Evolutionary conservation across 306 rosid species (phyloP), one percentile per base, ranked within the genome.

Genomic region (Oxytropis ochrocephala): DNA sequence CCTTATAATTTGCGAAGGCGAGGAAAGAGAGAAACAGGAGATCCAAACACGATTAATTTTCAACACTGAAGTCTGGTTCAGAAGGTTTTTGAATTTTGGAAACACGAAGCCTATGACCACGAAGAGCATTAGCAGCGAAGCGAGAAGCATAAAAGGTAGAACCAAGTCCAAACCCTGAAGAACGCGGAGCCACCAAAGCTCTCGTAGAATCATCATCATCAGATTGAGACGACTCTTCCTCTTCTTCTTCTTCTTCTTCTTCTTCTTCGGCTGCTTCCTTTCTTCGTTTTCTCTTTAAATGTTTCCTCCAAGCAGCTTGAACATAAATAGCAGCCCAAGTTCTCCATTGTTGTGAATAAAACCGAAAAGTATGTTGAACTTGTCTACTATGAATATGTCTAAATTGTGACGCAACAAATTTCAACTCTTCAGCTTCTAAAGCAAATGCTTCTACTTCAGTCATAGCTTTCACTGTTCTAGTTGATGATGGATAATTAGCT

Each of bases 391-490:
- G 97, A 43, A 91, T 84, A 18, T 90, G 80, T 71, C 96, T 84
- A 76, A 88, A 91, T 66, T 91, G 97, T 27, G 84, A 82, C 30
- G 96, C 89, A 10, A 91, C 97, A 80, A 83, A 85, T 69, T 83
- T 91, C 75, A 88, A 78, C 78, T 88, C 92, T 69, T 88, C 97
- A 19, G 96, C 89, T 54, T 91, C 93, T 48, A 91, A 83, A 14
- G 97, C 91, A 75, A 91, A 91, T 43, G 91, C 96, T 76, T 91
- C 97, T 4, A 91, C 97, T 78, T 91, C 93, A 29, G 89, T 84
- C 19, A 91, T 36, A 11, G 97, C 91, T 50, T 81, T 81, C 51
- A 91, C 96, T 5, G 96, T 91, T 36, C 96, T 53, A 6, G 97
- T 91, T 7, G 97, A 91, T 12, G 87, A 85, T 11, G 97, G 97